These are phyloP conservation scores for Hyaloperonospora arabidopsidis DNA, from an alignment of 352 stramenopile genomes.

Conservation along the genomic window DNA sequence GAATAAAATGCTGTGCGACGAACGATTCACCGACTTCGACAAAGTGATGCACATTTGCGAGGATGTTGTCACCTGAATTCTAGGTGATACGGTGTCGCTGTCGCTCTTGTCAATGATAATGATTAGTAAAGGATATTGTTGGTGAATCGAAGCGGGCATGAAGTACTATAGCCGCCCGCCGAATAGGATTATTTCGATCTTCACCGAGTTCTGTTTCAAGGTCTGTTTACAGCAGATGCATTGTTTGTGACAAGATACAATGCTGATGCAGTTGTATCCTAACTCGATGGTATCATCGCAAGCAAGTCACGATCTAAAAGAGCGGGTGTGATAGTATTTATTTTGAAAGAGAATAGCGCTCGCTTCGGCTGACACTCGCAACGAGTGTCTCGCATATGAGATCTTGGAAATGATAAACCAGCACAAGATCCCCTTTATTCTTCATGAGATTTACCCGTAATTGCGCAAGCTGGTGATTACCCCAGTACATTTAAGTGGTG, in stretches of 20 bases:
- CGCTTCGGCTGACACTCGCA: conserved; percentile 28
- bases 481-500: conserved; percentile 11
- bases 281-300: conserved; percentile 35
- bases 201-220: conserved; percentile 58
- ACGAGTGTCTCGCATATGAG: conserved; percentile 34
- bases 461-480: conserved; percentile 34
- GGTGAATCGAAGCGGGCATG: conserved; percentile 54
- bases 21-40: conserved; percentile 39
- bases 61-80: conserved; percentile 35
- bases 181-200: conserved; percentile 31
- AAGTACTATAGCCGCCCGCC: conserved; percentile 42
- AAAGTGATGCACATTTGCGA: conserved; percentile 45
- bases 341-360: conserved; percentile 41
- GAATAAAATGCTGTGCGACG: conserved; percentile 47
- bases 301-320: conserved; percentile 38
- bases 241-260: conserved; percentile 30
- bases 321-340: conserved; percentile 54
- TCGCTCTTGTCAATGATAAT: conserved; percentile 51
- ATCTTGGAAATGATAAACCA: conserved; percentile 54
- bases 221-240: conserved; percentile 57
- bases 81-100: conserved; percentile 35
- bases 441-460: conserved; percentile 41
- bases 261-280: conserved; percentile 51
- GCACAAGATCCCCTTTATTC: conserved; percentile 41
- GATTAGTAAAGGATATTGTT: conserved; percentile 43